These are phyloP conservation scores for Avena atlantica DNA, from an alignment of 176 grass and related monocot species.

Conservation along the genomic window DNA sequence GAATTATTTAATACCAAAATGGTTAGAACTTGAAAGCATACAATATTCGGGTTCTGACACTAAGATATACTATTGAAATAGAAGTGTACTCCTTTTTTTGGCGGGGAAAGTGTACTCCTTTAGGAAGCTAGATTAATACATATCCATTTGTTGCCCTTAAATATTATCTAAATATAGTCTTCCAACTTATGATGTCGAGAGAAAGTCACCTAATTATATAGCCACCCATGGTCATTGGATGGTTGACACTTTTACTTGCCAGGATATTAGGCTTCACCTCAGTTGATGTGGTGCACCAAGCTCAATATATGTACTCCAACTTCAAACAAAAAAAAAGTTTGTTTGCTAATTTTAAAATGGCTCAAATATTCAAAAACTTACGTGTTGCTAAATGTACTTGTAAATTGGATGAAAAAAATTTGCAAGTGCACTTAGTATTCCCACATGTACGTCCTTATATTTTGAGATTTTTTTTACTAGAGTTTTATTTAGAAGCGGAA, in stretches of 20 bases:
- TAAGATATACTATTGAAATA: constrained; percentile 2
- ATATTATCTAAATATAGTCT: not conserved
- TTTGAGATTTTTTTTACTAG: not conserved
- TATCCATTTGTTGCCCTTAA: not conserved
- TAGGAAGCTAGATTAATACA: not conserved
- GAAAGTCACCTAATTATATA: not conserved
- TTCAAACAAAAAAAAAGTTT: not conserved
- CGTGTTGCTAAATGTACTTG: not conserved
- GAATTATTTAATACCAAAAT: not conserved
- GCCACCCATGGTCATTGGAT: not conserved
- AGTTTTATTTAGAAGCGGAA: not conserved
- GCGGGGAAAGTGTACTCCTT: not conserved
- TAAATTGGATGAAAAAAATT: not conserved
- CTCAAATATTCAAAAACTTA: not conserved
- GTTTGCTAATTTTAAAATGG: not conserved
- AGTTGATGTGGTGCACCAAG: not conserved
- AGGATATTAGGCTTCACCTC: not conserved
- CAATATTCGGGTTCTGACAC: not conserved
- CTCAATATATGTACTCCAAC: not conserved
- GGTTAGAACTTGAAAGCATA: not conserved
- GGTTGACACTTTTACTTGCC: not conserved
- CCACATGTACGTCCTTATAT: not conserved
- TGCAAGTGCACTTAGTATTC: not conserved
- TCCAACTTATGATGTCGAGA: not conserved
- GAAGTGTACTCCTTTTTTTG: not conserved